Conservation (phyloP, 2,329 filamentous ascomycete genomes). For the Tolypocladium nubicola region DNA sequence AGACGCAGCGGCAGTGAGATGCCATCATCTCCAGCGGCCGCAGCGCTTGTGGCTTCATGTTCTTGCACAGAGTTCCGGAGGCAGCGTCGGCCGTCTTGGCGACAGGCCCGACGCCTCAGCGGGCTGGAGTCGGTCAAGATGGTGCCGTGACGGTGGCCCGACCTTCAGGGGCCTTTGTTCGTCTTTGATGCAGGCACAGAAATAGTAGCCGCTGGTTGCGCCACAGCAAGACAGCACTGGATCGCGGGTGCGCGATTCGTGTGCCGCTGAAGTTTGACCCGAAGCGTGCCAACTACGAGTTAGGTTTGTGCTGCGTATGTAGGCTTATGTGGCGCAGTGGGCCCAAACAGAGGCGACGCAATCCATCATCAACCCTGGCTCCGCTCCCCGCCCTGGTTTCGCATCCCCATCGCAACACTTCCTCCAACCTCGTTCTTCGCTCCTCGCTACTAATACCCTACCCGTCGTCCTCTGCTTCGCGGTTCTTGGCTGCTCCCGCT, state of each 20-base stretch:
- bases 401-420: background rate
- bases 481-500: background rate
- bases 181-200: no score
- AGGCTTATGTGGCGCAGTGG: background rate
- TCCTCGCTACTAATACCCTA: background rate
- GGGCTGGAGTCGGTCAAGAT: background rate
- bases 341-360: background rate
- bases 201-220: no score
- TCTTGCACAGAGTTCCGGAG: background rate
- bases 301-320: no score
- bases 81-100: background rate
- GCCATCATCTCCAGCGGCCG: background rate
- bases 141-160: no score
- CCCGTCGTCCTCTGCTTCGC: background rate
- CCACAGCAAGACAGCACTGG: no score
- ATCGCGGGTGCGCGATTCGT: background rate
- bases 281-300: background rate
- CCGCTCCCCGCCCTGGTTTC: background rate
- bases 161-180: no score
- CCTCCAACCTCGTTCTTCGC: background rate
- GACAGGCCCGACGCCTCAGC: background rate
- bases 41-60: background rate
- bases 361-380: background rate
- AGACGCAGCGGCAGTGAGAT: background rate
- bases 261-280: background rate